These are phyloP conservation scores for Gaeumannomyces tritici DNA, from an alignment of 2,329 filamentous ascomycete genomes.

Conservation along the genomic window DNA sequence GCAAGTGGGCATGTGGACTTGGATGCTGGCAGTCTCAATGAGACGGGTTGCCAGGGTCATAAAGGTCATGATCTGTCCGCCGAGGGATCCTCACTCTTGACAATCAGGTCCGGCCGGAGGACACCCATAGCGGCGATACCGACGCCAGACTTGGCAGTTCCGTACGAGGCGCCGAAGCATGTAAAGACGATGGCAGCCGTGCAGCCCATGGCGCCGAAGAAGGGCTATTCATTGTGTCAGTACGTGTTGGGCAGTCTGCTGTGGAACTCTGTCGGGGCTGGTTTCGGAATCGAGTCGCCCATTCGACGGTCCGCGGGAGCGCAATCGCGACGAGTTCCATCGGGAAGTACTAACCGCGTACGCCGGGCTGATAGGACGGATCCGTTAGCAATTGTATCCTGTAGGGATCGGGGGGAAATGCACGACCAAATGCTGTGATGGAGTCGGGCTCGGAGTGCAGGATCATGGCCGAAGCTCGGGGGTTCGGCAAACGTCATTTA, in stretches of 20 bases:
- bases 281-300: slow-evolving; percentile 11
- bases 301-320: neutral
- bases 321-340: slow-evolving; percentile 12
- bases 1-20: neutral
- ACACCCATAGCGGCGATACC: slow-evolving; percentile 99
- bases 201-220: slow-evolving; percentile 97
- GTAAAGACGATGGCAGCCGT: slow-evolving; percentile 49
- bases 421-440: neutral
- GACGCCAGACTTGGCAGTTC: slow-evolving; percentile 97
- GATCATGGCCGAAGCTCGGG: neutral
- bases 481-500: neutral
- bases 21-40: too few species aligned
- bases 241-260: neutral
- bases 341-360: slow-evolving; percentile 79
- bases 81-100: slow-evolving; percentile 71
- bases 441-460: neutral
- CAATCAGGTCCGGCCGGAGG: slow-evolving; percentile 91
- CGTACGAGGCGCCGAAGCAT: slow-evolving; percentile 75
- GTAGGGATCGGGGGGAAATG: neutral
- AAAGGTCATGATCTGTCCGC: slow-evolving; percentile 5
- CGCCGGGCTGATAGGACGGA: slow-evolving; percentile 61
- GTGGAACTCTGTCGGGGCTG: neutral
- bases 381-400: neutral
- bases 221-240: slow-evolving; percentile 43
- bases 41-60: too few species aligned